These are phyloP conservation scores for Alternaria dauci DNA, from an alignment of 2,329 filamentous ascomycete species.

Conservation along the genomic window DNA sequence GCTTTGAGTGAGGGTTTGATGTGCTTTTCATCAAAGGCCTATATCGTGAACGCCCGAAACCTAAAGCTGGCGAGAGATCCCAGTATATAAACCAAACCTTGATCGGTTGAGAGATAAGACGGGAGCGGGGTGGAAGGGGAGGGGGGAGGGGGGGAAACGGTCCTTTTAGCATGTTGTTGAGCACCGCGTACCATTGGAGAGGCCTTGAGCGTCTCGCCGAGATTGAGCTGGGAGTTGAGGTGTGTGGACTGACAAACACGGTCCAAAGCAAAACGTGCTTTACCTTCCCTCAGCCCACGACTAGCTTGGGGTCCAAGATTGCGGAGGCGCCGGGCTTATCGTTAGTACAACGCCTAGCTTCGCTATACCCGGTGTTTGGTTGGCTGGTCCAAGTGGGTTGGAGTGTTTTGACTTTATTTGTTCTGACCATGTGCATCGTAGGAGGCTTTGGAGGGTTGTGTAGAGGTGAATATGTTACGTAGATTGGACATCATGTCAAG, in stretches of 20 bases:
- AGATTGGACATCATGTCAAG: background rate
- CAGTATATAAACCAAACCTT: background rate
- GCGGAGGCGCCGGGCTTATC: background rate
- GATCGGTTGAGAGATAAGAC: background rate
- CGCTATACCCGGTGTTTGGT: background rate
- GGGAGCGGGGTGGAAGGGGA: background rate
- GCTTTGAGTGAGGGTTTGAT: background rate
- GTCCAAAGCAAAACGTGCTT: background rate
- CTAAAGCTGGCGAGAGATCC: background rate
- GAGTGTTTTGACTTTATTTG: background rate
- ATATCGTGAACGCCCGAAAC: background rate
- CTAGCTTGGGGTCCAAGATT: background rate
- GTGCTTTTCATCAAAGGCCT: background rate
- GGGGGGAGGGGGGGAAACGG: background rate
- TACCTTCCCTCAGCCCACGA: slow-evolving; percentile 2
- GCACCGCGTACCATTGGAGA: background rate
- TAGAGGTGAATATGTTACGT: background rate
- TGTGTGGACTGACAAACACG: background rate
- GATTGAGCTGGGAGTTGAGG: background rate
- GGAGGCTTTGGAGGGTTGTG: background rate
- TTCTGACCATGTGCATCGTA: background rate
- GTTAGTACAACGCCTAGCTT: background rate
- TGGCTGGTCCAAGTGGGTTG: background rate
- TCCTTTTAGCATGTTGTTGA: background rate
- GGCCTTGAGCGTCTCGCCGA: background rate